Conservation (phyloP, 140 eudicot genomes). For the Bidens hawaiensis region DNA sequence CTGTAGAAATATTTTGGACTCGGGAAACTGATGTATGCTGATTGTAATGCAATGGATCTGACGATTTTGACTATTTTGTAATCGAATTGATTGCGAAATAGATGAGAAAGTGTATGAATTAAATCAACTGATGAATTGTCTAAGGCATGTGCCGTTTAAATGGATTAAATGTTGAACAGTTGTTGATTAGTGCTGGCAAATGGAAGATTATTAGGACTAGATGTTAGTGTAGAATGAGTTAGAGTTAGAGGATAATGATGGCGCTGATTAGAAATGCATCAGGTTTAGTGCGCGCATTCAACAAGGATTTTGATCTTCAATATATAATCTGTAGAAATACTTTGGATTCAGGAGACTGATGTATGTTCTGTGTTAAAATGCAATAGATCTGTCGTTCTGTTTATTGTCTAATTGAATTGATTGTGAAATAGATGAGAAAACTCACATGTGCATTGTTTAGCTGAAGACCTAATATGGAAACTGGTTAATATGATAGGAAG, state of each 20-base stretch:
- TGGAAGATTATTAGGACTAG: neutral
- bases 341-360: neutral
- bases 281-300: neutral
- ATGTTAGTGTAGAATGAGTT: conserved; percentile 4
- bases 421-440: conserved; percentile 6
- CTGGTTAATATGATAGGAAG: conserved; percentile 1
- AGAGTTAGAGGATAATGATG: conserved; percentile 4
- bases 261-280: neutral
- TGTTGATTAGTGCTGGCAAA: neutral
- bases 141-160: no score
- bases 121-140: no score
- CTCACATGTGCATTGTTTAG: neutral
- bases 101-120: no score
- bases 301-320: conserved; percentile 11
- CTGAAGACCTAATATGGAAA: neutral
- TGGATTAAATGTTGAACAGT: no score
- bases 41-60: no score
- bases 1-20: no score
- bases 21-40: no score
- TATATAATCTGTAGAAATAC: neutral
- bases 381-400: conserved; percentile 6
- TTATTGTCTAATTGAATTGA: neutral
- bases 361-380: neutral
- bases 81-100: no score
- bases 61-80: no score